Evolutionary conservation across 1,284 basidiomycete genomes (phyloP).

Genomic region (Neolentinus lepideus): DNA sequence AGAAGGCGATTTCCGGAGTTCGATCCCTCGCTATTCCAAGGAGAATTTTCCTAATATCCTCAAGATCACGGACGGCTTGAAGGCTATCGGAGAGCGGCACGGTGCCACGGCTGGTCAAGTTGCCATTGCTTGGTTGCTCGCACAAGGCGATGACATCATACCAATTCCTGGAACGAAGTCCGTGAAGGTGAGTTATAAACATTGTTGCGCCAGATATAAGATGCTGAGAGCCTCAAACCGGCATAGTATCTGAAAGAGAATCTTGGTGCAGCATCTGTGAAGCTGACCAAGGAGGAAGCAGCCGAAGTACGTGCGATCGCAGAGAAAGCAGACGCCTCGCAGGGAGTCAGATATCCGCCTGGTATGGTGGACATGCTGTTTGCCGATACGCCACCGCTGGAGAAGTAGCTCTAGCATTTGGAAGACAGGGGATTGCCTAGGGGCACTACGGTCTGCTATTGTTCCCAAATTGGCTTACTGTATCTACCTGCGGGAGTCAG

Average conservation of each 20-base stretch:
- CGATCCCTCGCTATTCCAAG: too few relatives aligned
- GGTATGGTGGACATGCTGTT: too few relatives aligned
- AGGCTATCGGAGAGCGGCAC: conserved; percentile 26
- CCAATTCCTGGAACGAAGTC: conserved; percentile 33
- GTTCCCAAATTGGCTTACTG: too few relatives aligned
- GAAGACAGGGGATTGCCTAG: too few relatives aligned
- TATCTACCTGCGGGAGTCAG: too few relatives aligned
- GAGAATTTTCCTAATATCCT: conserved; percentile 42
- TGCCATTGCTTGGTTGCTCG: conserved; percentile 42
- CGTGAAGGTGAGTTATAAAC: conserved; percentile 6
- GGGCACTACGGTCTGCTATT: too few relatives aligned
- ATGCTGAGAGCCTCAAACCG: background rate
- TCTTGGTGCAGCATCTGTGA: conserved; percentile 18
- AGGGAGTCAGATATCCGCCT: too few relatives aligned
- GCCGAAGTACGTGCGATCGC: conserved; percentile 19
- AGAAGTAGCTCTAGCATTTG: too few relatives aligned
- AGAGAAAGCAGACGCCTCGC: conserved; percentile 12
- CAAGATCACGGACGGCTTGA: conserved; percentile 29
- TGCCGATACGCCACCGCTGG: too few relatives aligned
- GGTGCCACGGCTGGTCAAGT: conserved; percentile 35
- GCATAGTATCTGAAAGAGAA: conserved; percentile 27
- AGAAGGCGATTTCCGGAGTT: conserved; percentile 36
- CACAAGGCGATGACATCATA: conserved; percentile 31
- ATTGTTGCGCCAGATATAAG: background rate
- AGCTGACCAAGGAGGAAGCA: conserved; percentile 21